Base-by-base conservation (phyloP, 192 early-diverging fungal genomes). In the Thoreauomyces humboldtii region DNA sequence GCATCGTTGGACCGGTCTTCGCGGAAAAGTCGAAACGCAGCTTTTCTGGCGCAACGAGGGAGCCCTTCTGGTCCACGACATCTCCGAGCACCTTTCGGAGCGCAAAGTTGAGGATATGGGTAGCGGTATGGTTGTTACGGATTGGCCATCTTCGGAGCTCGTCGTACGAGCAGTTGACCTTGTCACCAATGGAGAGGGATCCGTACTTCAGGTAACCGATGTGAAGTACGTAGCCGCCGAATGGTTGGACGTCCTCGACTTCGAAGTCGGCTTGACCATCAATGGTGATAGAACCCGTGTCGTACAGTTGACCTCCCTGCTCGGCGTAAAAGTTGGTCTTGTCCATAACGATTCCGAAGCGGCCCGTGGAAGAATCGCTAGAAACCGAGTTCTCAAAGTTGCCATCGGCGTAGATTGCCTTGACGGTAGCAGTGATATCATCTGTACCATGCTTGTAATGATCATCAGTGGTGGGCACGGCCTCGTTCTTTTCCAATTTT, bases 241-340 rank as follows among this genome's bases (percentile, higher is more conserved):
- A 99, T 11, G 89, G 84, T 80, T 97, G 94, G 31, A 90, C 90
- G 66, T 94, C 86, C 72, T 94, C 93, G 14, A 99, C 93, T 3
- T 84, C 85, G 63, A 97, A 95, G 65, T 97, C 94, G 32, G 85
- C 77, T 36, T 89, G 77, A 28, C 87, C 86, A 61, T 96, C 93
- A n/a, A 90, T 73, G 12, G 91, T 86, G 51, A 94, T 74, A 54
- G 82, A 86, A 34, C 96, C 96, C 22, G 88, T 90, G 69, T 98
- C 96, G 73, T 88, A 93, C 69, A 89, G 86, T 74, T 98, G 96
- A 21, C 96, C 96, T 77, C 96, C 96, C 63, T 88, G 87, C 77
- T 97, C 96, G 24, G 96, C 94, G 65, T 98, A 98, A 68, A 98
- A 94, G 87, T 94, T 94, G 54, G 96, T 96, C 66, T 87, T 81